Conservation (phyloP, 306 rosid species). For the Medicago lupulina region DNA sequence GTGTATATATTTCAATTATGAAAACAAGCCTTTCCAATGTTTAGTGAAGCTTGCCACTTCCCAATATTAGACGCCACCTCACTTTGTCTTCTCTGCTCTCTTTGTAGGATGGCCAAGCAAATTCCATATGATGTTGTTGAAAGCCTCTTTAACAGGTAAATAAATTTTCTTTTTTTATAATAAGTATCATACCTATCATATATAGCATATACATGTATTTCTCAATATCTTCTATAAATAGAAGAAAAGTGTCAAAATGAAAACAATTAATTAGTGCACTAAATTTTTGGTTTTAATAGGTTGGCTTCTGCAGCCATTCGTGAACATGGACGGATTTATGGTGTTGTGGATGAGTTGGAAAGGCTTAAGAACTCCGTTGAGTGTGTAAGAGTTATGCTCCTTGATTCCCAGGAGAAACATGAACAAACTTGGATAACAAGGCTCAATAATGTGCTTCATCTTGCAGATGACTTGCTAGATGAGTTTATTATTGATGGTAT, state of each 20-base stretch:
- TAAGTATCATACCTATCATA: neutral
- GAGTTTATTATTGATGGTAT: neutral
- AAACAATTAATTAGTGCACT: neutral
- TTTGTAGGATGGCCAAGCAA: neutral
- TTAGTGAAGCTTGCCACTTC: no score
- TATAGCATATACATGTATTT: neutral
- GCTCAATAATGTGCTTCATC: neutral
- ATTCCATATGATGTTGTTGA: neutral
- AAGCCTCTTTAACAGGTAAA: neutral
- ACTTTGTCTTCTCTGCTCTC: neutral
- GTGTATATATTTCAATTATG: no score
- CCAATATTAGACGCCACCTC: neutral
- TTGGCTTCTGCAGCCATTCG: neutral
- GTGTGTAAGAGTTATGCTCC: neutral
- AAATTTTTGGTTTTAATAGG: neutral
- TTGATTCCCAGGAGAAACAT: constrained; percentile 6
- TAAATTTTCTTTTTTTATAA: neutral
- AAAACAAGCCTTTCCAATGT: no score
- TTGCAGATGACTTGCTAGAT: neutral
- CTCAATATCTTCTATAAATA: neutral
- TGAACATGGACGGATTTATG: constrained; percentile 12
- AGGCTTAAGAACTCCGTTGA: neutral
- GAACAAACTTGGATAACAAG: neutral
- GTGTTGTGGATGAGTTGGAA: constrained; percentile 26
- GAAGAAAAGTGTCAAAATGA: neutral